Evolutionary conservation across 352 stramenopile species (phyloP).

Genomic region (Phytophthora megakarya): DNA sequence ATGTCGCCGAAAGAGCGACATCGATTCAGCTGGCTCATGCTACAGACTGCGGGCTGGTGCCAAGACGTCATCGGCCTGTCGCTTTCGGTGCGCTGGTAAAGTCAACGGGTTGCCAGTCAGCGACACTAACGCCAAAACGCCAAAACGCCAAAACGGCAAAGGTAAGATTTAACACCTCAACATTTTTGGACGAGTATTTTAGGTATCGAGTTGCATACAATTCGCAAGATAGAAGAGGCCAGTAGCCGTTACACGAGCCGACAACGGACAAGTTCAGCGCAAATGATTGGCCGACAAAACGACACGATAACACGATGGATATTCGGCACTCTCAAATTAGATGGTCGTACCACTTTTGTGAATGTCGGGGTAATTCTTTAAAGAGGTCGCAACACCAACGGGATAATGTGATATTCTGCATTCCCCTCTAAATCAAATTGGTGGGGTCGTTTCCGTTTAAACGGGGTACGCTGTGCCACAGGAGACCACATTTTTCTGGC

Average conservation of each 20-base stretch:
- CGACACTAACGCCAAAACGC: conserved; percentile 1
- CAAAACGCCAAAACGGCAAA: conserved; percentile 2
- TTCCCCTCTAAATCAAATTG: too few relatives aligned
- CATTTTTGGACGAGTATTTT: neutral
- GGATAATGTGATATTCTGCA: too few relatives aligned
- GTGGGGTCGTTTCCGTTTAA: neutral
- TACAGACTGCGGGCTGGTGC: too few relatives aligned
- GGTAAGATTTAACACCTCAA: conserved; percentile 18
- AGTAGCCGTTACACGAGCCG: conserved; percentile 8
- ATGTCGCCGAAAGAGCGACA: conserved; percentile 3
- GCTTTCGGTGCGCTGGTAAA: conserved; percentile 15
- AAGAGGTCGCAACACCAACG: conserved; percentile 12
- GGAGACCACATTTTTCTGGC: conserved; percentile 14
- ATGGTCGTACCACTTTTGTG: neutral
- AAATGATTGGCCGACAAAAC: conserved; percentile 18
- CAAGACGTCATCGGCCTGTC: conserved; percentile 22
- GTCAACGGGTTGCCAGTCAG: conserved; percentile 14
- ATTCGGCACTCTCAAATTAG: neutral
- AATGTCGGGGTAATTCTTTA: neutral
- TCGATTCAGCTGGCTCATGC: too few relatives aligned
- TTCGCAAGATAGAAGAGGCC: neutral
- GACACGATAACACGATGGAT: conserved; percentile 1
- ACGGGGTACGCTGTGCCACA: neutral
- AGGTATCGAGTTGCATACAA: neutral
- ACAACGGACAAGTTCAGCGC: conserved; percentile 5